Evolutionary conservation across 352 stramenopile genomes (phyloP).

Genomic region (Pythium sp.): DNA sequence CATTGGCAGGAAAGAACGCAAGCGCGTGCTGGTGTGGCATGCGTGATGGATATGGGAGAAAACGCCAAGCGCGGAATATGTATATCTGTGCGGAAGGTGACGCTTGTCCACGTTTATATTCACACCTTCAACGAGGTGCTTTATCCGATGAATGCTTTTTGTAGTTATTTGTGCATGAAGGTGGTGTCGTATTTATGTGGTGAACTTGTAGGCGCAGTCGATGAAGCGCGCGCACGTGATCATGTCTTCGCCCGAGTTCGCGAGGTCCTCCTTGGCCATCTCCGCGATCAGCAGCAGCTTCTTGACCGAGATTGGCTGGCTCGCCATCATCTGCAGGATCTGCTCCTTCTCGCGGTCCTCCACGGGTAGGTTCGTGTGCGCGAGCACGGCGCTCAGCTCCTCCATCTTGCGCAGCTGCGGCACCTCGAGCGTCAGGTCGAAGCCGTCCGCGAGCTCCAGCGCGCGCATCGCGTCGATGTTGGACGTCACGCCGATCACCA

Average conservation of each 20-base stretch:
- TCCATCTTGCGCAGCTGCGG: conserved; percentile 88
- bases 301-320: conserved; percentile 97
- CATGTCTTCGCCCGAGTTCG: conserved; percentile 53
- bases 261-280: conserved; percentile 93
- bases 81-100: neutral
- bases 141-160: too few species aligned
- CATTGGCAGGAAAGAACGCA: too few species aligned
- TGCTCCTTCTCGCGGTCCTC: conserved; percentile 56
- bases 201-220: conserved; percentile 83
- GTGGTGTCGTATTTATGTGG: conserved; percentile 23
- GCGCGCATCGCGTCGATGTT: conserved; percentile 90
- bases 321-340: conserved; percentile 69
- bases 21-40: too few species aligned
- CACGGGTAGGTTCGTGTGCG: conserved; percentile 80
- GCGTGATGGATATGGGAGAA: neutral
- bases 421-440: conserved; percentile 93
- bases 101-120: neutral
- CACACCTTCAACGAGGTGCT: neutral
- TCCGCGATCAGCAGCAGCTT: conserved; percentile 96
- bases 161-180: neutral
- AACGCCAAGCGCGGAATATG: neutral
- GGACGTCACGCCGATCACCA: conserved; percentile 96
- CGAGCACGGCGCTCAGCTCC: conserved; percentile 86
- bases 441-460: conserved; percentile 93
- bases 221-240: conserved; percentile 80